A percentile compares a stretch with the other conserved stretches of the same genome.
Evolutionary conservation across 768 basidiomycete species (phyloP).

Genomic region (Suillus americanus): DNA sequence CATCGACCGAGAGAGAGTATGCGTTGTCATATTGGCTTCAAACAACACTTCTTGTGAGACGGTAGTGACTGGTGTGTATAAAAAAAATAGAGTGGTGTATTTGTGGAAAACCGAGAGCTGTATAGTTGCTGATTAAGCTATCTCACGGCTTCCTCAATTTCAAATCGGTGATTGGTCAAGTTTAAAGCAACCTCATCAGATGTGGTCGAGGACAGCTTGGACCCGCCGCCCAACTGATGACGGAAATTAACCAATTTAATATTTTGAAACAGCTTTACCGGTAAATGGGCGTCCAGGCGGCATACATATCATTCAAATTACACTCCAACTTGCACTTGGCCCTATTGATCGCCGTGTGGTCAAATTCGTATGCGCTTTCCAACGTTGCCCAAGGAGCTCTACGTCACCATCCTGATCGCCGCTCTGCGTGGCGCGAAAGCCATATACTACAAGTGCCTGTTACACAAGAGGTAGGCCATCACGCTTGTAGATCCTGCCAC

Average conservation of each 20-base stretch:
- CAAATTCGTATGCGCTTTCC: background rate
- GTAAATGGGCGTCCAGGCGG: background rate
- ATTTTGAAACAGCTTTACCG: background rate
- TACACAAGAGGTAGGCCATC: slow-evolving; percentile 28
- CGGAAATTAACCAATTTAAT: background rate
- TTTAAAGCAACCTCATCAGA: background rate
- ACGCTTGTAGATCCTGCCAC: slow-evolving; percentile 45
- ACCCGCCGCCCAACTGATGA: background rate
- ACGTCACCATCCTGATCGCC: background rate
- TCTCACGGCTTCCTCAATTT: slow-evolving; percentile 16
- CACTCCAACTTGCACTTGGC: background rate
- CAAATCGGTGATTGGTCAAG: no score
- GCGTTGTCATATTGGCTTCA: background rate
- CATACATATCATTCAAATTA: background rate
- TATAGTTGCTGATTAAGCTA: slow-evolving; percentile 24
- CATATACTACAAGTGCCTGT: background rate
- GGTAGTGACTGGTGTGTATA: background rate
- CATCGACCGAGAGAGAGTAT: background rate
- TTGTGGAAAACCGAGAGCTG: background rate
- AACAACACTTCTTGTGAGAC: background rate
- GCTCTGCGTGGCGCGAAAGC: background rate
- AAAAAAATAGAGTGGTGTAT: background rate
- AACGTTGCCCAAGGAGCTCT: background rate
- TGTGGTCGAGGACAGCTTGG: background rate
- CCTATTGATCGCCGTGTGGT: background rate